A percentile compares a stretch with the other conserved stretches of the same genome.
Evolutionary conservation across 139 green algal genomes (phyloP).

Genomic region (Chlorella sp.): DNA sequence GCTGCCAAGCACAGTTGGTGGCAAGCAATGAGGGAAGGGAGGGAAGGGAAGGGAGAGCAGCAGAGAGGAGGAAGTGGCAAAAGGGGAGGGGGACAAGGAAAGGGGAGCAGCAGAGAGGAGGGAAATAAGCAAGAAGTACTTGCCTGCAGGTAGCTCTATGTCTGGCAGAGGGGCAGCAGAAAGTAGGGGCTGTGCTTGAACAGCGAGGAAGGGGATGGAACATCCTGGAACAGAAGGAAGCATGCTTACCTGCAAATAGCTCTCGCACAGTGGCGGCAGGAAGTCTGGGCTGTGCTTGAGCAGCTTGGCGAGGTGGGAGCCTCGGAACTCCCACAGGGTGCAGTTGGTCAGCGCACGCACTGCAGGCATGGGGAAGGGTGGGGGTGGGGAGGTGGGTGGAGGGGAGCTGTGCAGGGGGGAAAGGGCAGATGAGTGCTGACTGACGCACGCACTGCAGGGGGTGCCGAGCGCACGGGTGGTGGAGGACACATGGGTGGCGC

Average conservation of each 20-base stretch:
- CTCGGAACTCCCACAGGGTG: slow-evolving; percentile 29
- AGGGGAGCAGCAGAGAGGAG: no score
- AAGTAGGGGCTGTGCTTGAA: no score
- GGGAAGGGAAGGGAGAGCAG: neutral
- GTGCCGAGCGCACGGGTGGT: neutral
- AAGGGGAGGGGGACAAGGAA: no score
- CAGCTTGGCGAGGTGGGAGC: slow-evolving; percentile 12
- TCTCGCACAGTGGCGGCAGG: slow-evolving; percentile 30
- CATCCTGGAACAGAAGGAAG: no score
- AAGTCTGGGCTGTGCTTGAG: slow-evolving; percentile 7
- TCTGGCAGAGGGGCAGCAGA: neutral
- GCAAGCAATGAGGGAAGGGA: slow-evolving; percentile 38
- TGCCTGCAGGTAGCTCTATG: slow-evolving; percentile 21
- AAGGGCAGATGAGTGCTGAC: neutral
- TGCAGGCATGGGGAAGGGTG: neutral
- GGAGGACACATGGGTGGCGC: no score
- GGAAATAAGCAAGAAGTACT: no score
- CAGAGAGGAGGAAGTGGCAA: neutral
- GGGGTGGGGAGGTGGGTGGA: neutral
- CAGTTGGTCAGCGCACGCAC: slow-evolving; percentile 39
- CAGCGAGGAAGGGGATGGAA: neutral
- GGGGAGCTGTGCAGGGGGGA: neutral
- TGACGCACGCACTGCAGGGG: neutral
- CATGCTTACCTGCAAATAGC: slow-evolving; percentile 41
- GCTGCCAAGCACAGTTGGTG: neutral